These are phyloP conservation scores for Metarhizium album DNA, from an alignment of 2,329 filamentous ascomycete genomes.

Conservation along the genomic window DNA sequence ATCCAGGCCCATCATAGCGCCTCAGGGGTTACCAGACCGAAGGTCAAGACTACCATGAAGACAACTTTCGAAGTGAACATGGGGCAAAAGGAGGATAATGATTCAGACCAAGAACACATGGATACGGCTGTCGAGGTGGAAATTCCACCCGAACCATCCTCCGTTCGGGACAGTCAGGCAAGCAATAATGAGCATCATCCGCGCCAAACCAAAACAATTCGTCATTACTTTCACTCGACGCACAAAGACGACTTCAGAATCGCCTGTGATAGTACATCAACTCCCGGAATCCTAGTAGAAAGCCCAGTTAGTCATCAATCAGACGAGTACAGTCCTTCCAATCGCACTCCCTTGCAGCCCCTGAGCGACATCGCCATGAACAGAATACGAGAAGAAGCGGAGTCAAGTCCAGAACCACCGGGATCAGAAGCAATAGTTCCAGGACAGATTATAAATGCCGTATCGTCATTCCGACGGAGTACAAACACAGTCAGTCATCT, in stretches of 20 bases:
- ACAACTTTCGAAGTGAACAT: constrained; percentile 22
- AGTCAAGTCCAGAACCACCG: constrained; percentile 7
- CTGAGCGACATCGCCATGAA: constrained; percentile 11
- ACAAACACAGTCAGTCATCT: not conserved
- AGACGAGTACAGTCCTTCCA: not conserved
- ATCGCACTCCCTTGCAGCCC: constrained; percentile 10
- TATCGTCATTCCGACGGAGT: not conserved
- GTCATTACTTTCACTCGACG: constrained; percentile 19
- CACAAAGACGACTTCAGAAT: constrained; percentile 19
- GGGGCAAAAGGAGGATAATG: constrained; percentile 19
- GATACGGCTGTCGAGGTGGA: constrained; percentile 15
- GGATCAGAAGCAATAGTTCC: not conserved
- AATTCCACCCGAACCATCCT: constrained; percentile 11
- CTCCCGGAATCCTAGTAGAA: not conserved
- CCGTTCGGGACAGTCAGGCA: not conserved
- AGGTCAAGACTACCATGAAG: constrained; percentile 14
- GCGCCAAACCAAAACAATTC: constrained; percentile 13
- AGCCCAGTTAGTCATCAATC: not conserved
- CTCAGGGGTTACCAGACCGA: not conserved
- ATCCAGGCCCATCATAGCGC: not conserved
- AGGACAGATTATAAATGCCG: not conserved
- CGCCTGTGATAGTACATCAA: constrained; percentile 24
- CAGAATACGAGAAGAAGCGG: constrained; percentile 9
- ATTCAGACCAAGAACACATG: constrained; percentile 17
- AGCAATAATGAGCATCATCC: not conserved